Evolutionary conservation across 169 alveolate species (phyloP), one percentile per base, ranked within the genome.

Genomic region (Eimeria zaria): DNA sequence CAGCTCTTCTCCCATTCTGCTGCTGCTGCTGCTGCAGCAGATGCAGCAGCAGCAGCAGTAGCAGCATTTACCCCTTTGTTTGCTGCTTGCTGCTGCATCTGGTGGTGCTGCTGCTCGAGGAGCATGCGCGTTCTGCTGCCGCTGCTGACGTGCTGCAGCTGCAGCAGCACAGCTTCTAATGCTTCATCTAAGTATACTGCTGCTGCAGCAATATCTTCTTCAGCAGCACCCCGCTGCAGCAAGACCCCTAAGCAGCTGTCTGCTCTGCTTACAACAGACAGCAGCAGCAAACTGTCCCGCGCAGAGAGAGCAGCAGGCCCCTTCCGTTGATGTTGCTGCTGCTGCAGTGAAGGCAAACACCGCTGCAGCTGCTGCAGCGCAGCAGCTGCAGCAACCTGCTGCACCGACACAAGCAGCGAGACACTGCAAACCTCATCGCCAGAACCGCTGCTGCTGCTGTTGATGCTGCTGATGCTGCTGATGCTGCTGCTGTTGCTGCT

Each of bases 341-440:
- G 91, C 64, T 73, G 83, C 55, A 39, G 8, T 36, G 89, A 48
- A 44, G 91, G 91, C 51, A 83, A 53, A 36, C 76, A 83, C 30
- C 91, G 91, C 91, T 39, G 91, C 91, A 83, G 76, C 74, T 83
- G 91, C 91, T 83, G 91, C 76, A 83, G 74, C 91, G 91, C 91
- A 53, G 91, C 91, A 0, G 71, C 74, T 1, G 91, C 91, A 83
- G 91, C 91, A 30, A 3, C 30, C 76, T 83, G 91, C 74, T 83
- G 91, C 71, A 48, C 74, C 51, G 71, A 41, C 36, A 83, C 91
- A 51, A 48, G 74, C 6, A 83, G 62, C 36, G 89, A 36, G 44
- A 78, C 64, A 20, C 89, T n/a, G 1, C 67, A 78, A 18, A 7
- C 89, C 48, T 58, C 53, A 83, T 48, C 36, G 53, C 74, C 60